Evolutionary conservation across 208 protist genomes (phyloP), one percentile per base, ranked within the genome.

Genomic region (Leishmania arabica): DNA sequence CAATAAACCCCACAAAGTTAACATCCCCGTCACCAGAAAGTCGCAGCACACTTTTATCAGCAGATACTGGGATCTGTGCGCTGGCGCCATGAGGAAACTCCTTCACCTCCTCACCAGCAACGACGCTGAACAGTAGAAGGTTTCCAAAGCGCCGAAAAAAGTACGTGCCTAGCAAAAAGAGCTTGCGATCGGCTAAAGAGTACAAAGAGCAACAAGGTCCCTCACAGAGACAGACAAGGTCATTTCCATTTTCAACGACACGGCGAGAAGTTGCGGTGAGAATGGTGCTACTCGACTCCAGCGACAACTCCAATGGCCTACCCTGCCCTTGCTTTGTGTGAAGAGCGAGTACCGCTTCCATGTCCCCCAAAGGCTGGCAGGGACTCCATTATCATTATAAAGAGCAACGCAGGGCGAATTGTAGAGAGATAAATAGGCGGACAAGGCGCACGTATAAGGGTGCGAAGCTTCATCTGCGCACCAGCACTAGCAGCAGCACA

Each of bases 121-220:
- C 62, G 21, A 68, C 89, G 73, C 78, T 90, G 8, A 92, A 84
- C 1, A 89, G 54, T 47, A 83, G 77, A n/a, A 37, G 5, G n/a
- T 73, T 79, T 45, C 70, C 82, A 27, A 8, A 37, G 17, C 64
- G 70, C 17, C 83, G 78, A 58, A 89, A 85, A 40, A 89, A 78
- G 54, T 87, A 88, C 2, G 76, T 82, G 56, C 80, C 86, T 8
- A 87, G 42, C 24, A 62, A 11, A 7, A 71, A 65, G 15, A 87
- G 79, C 54, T 78, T 74, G 56, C 60, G 65, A 11, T 64, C 56
- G 3, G n/a, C 45, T 19, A 87, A 76, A 45, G 19, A 53, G 47
- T 84, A 89, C 40, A 90, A 76, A 53, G 86, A 75, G 58, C 37
- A 62, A 27, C 81, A 83, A 2, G 70, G 42, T 17, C 73, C 84